Base-by-base conservation (phyloP, 108 stramenopile genomes). In the Pseudonitzschia multiseries region DNA sequence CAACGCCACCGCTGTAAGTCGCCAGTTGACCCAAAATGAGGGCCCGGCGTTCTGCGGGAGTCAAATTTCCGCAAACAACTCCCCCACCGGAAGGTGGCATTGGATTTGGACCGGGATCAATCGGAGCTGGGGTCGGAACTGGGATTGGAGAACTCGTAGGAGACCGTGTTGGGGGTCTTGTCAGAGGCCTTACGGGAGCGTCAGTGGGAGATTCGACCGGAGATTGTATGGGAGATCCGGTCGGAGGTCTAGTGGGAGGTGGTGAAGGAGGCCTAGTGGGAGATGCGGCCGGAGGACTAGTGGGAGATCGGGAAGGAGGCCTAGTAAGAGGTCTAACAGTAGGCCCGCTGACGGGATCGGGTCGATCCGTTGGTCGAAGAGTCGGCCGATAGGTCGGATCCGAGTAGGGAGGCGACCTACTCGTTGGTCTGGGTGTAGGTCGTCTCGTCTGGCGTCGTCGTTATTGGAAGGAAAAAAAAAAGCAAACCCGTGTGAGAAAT, bases 41-140 rank as follows among this genome's bases (percentile, higher is more conserved):
- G 12, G 40, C 26, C 42, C 27, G 43, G n/a, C 77, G 41, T 54
- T 78, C 52, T 8, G 29, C n/a, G 8, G 66, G 36, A 18, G 66
- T 68, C 21, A 78, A 42, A 20, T 66, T 70, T 32, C 51, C 50
- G 43, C 77, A 78, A 2, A 77, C 70, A 27, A 28, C 20, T 13
- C 40, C 61, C 4, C 61, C 32, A 20, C 40, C n/a, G 29, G 33
- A n/a, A n/a, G 32, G 17, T 10, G 32, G 32, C 29, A 33, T 2
- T 56, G 9, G n/a, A 18, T 14, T 29, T 33, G 14, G 26, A 29
- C 32, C 12, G 33, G 61, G 10, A 24, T 20, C 26, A 26, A 26
- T 24, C 2, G 46, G 46, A 10, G 46, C 18, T 48, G 42, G 42
- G 42, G 10, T 42, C 42, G 42, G 42, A 42, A 42, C 42, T 42